A percentile compares a stretch with the other conserved stretches of the same genome.
Conservation (phyloP, 1,284 basidiomycete species). For the Megacollybia platyphylla region DNA sequence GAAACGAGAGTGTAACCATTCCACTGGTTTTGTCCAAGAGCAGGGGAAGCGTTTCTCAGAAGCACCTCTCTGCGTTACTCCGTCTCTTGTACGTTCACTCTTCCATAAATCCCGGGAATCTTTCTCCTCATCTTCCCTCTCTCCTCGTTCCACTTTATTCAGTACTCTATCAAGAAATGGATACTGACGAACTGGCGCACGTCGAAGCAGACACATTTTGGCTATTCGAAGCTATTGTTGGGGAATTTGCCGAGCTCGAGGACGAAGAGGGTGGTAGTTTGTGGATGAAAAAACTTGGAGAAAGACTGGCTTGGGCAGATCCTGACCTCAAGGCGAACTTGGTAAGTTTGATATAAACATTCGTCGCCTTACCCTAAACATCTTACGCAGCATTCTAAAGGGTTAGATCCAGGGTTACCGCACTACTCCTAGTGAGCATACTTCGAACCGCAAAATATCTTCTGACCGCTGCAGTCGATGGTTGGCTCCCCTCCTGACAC, state of each 20-base stretch:
- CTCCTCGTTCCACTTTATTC: conserved; percentile 59
- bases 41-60: conserved; percentile 35
- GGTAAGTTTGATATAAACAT: conserved; percentile 24
- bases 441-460: conserved; percentile 5
- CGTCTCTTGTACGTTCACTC: conserved; percentile 63
- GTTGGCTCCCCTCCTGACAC: conserved; percentile 61
- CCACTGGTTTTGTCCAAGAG: conserved; percentile 7
- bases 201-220: conserved; percentile 72
- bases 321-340: conserved; percentile 45
- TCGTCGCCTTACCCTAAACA: conserved; percentile 3
- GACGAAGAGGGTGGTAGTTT: conserved; percentile 46
- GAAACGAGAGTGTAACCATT: conserved; percentile 12
- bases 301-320: conserved; percentile 54
- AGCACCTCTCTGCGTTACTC: conserved; percentile 53
- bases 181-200: conserved; percentile 48
- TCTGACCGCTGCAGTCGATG: conserved; percentile 39
- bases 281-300: conserved; percentile 55
- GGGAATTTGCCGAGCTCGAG: conserved; percentile 59
- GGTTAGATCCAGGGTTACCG: conserved; percentile 58
- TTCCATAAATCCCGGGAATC: conserved; percentile 58
- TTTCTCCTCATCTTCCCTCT: conserved; percentile 54
- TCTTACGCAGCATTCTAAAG: conserved; percentile 31
- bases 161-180: conserved; percentile 46
- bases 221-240: conserved; percentile 63
- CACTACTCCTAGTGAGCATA: conserved; percentile 70